Evolutionary conservation across 257 asterid species (phyloP).

Genomic region (Lavandula angustifolia): DNA sequence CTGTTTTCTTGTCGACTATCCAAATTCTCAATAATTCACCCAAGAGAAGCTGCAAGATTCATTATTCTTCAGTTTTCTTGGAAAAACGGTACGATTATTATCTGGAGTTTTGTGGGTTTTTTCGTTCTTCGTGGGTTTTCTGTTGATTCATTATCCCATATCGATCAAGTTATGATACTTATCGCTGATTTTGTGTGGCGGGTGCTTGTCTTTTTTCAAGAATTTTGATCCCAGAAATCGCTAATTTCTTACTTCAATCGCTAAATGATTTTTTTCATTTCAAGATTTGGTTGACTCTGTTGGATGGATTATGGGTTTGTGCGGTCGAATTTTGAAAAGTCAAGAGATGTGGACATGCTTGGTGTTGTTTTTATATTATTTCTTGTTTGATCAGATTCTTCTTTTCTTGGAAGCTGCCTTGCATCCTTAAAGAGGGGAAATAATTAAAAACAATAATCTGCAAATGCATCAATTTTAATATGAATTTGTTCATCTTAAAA

Average conservation of each 20-base stretch:
- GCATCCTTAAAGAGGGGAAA: not conserved
- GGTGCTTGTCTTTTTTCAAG: slow-evolving; percentile 2
- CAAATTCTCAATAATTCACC: slow-evolving; percentile 5
- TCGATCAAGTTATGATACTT: slow-evolving; percentile 7
- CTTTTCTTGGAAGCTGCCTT: not conserved
- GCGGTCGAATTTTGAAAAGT: slow-evolving; percentile 1
- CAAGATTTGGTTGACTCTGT: slow-evolving; percentile 6
- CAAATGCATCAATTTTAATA: not conserved
- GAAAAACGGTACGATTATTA: slow-evolving; percentile 32
- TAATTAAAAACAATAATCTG: not conserved
- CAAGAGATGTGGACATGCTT: slow-evolving; percentile 16
- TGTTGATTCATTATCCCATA: slow-evolving; percentile 23
- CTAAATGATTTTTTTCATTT: slow-evolving; percentile 9
- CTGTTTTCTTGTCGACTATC: slow-evolving; percentile 1
- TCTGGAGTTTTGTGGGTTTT: not conserved
- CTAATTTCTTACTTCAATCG: not conserved
- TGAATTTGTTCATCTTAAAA: no score
- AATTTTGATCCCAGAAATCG: slow-evolving; percentile 6
- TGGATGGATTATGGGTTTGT: not conserved
- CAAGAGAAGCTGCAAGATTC: slow-evolving; percentile 20
- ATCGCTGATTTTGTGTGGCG: slow-evolving; percentile 15
- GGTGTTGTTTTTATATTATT: not conserved
- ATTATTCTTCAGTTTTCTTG: slow-evolving; percentile 26
- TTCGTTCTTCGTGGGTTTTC: not conserved
- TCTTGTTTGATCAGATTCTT: not conserved